Conservation (phyloP, 768 basidiomycete species). For the Xerocomellus intermedius region DNA sequence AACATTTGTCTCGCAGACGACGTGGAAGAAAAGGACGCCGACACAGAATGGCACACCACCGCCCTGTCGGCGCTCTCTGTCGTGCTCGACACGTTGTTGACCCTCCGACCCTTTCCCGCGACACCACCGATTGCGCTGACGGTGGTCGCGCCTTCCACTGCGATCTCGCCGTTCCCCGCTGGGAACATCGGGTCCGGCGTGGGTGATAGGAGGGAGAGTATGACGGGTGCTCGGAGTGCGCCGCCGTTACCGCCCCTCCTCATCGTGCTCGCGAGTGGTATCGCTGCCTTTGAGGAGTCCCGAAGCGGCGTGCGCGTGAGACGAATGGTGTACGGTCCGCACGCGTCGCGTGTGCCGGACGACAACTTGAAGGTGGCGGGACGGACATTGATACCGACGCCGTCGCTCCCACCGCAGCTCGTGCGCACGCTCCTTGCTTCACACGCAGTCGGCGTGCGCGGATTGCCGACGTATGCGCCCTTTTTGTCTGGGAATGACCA, state of each 20-base stretch:
- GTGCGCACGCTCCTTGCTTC: slow-evolving; percentile 24
- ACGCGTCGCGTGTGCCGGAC: slow-evolving; percentile 1
- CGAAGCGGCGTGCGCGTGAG: slow-evolving; percentile 21
- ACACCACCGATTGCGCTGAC: slow-evolving; percentile 23
- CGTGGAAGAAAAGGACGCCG: background rate
- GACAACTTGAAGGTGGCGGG: background rate
- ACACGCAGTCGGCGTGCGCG: slow-evolving; percentile 21
- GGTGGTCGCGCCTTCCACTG: slow-evolving; percentile 8
- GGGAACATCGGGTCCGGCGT: slow-evolving; percentile 4
- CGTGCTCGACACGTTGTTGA: slow-evolving; percentile 35
- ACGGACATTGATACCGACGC: slow-evolving; percentile 10
- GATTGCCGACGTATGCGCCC: slow-evolving; percentile 13
- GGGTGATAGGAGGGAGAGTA: slow-evolving; percentile 17
- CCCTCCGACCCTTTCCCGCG: slow-evolving; percentile 31
- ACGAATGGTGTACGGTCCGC: slow-evolving; percentile 21
- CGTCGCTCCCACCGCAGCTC: slow-evolving; percentile 36
- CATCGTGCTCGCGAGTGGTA: slow-evolving; percentile 22
- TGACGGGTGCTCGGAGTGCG: slow-evolving; percentile 17
- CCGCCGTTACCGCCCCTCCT: slow-evolving; percentile 34
- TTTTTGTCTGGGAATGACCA: slow-evolving; percentile 15
- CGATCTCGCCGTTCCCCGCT: slow-evolving; percentile 7
- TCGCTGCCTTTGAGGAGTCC: slow-evolving; percentile 17
- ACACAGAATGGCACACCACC: background rate
- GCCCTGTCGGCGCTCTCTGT: slow-evolving; percentile 26
- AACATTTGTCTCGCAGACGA: slow-evolving; percentile 5